Base-by-base conservation (phyloP, 2,329 filamentous ascomycete species). In the Fusarium praegraminearum region DNA sequence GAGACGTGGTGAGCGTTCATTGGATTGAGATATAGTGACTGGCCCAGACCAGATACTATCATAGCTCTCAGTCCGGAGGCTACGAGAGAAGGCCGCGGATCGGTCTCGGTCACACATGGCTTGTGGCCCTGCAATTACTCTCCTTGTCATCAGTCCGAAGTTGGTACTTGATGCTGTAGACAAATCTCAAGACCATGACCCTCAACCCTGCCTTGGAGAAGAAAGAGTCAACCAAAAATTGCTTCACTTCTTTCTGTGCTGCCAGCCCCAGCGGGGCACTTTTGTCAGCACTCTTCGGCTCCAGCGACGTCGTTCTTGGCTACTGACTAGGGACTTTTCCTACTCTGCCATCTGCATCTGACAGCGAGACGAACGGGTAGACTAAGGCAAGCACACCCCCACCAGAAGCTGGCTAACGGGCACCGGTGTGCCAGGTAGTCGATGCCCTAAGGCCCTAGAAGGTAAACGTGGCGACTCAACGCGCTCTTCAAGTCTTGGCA, bases 1-100 rank as follows among this genome's bases (percentile, higher is more conserved):
- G 69, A 79, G 77, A 79, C 77, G 77, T 79, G 77, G 77, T 78
- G 67, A 63, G 60, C 74, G 65, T 69, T 78, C 73, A 79, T 79
- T 79, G 77, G 77, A 61, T 75, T 73, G 50, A 62, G 52, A 70
- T 68, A 65, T 60, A 66, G 63, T 56, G 65, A 59, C 61, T 62
- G 69, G 69, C 55, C 71, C 69, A 73, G 73, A 71, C 38, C 38
- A 60, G 55, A 70, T 64, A 47, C 58, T 67, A 68, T 71, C 54
- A 57, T 58, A 49, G 58, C 50, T 35, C 53, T 52, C 50, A 65
- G 47, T 36, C 44, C 47, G 51, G 44, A 55, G 45, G 54, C 52
- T 40, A 50, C 40, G 53, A 71, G 55, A 62, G 55, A 66, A 66
- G 45, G 52, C 20, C 33, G 24, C 35, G 49, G 35, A 51, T 65